Base-by-base conservation (phyloP, 768 basidiomycete genomes). In the Suillus bovinus region DNA sequence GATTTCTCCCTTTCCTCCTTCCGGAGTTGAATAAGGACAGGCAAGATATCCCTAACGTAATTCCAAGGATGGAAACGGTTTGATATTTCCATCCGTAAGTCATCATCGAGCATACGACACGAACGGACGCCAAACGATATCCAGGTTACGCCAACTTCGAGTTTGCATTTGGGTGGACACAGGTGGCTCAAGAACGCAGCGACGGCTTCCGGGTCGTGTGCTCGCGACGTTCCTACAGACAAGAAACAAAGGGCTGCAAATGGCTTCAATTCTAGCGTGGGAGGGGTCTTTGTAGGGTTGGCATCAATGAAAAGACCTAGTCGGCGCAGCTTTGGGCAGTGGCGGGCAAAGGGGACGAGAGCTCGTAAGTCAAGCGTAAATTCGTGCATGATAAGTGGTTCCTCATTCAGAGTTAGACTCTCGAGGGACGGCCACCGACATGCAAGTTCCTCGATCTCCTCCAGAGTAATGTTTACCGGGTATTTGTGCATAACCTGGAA, bases 181-280 rank as follows among this genome's bases (percentile, higher is more conserved):
- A 89, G 66, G 22, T 79, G 79, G 65, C 82, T 82, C 60, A 89
- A 76, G 66, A 83, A 86, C 13, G 83, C 75, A 20, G 86, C 80
- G 34, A 82, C 80, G 0, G 79, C 66, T 5, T 75, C 79, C 5
- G 78, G 70, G 16, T 84, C 78, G 2, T 67, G 53, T 31, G 85
- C 78, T 56, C 72, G 71, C 20, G 85, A 86, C 0, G 84, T 78
- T 0, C 86, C 86, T 64, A 87, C 72, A 17, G 78, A 79, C 13
- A 89, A 52, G 9, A 62, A 52, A 2, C 13, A 38, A 4, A 74
- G 70, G 2, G 64, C 58, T 20, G 31, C 3, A 38, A 76, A 76
- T 1, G 70, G 63, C 41, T 62, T 42, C 49, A 74, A 53, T 6
- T 41, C 22, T 1, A 47, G 36, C 0, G 62, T 49, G 1, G 61